These are phyloP conservation scores for Asclepias syriaca DNA, from an alignment of 257 asterid species.

Conservation along the genomic window DNA sequence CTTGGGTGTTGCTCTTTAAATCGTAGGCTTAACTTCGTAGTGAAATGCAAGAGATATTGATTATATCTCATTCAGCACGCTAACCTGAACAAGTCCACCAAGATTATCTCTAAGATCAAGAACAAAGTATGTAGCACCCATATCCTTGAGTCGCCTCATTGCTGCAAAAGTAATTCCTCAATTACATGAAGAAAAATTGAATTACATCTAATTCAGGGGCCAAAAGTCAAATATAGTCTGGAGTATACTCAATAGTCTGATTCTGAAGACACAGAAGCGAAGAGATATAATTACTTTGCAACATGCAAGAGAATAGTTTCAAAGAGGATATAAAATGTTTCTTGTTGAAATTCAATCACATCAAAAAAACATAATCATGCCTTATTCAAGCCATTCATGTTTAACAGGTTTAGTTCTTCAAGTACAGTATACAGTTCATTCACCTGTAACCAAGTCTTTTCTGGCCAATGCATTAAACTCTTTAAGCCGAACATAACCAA, in stretches of 20 bases:
- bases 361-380: neutral
- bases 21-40: neutral
- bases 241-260: neutral
- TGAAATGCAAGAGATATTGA: neutral
- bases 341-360: neutral
- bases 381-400: neutral
- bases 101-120: slow-evolving; percentile 98
- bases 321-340: neutral
- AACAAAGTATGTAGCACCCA: slow-evolving; percentile 84
- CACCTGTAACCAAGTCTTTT: slow-evolving; percentile 89
- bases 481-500: slow-evolving; percentile 93
- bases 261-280: neutral
- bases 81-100: slow-evolving; percentile 98
- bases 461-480: slow-evolving; percentile 98
- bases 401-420: slow-evolving; percentile 3
- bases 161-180: slow-evolving; percentile 38
- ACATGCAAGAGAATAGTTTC: neutral
- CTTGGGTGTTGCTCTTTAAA: neutral
- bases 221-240: neutral
- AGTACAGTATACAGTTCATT: slow-evolving; percentile 3
- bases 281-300: neutral
- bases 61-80: slow-evolving; percentile 8
- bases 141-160: slow-evolving; percentile 75
- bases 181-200: neutral
- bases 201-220: neutral